Evolutionary conservation across 495 filamentous ascomycete genomes (phyloP), one percentile per base, ranked within the genome.

Genomic region (Trichoderma gamsii): DNA sequence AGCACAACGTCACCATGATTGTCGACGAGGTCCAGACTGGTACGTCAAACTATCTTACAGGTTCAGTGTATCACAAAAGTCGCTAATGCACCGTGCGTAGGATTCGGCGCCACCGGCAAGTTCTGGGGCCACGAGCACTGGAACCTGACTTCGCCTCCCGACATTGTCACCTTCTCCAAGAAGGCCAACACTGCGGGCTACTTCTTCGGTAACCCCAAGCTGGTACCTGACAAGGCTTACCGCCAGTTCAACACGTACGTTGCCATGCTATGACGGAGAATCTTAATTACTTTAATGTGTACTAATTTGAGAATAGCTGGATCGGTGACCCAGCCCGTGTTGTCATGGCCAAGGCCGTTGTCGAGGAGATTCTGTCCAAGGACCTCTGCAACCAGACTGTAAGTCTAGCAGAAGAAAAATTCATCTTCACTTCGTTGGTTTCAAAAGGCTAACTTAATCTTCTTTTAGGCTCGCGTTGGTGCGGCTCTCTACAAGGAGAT

Each of bases 121-220:
- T 98, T 98, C 88, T 99, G 95, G 95, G 95, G 95, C 3, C 95
- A 99, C 81, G 95, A 98, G 70, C 95, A 98, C 86, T 99, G 95
- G 95, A 82, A 90, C 77, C 83, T 98, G 65, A 72, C 81, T 41
- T 79, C 88, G 32, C 93, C 95, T 23, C 96, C 95, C 5, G 95
- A 99, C 81, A 97, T 99, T 88, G 95, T 99, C 41, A 98, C 95
- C 29, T 99, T 99, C 82, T 90, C 86, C 75, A 99, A 99, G 88
- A 99, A 99, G 84, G 96, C 95, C 25, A 96, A 99, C 82, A 94
- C 96, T 9, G 95, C 95, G 43, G 95, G 95, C 38, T 99, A 96
- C 85, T 99, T 96, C 83, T 99, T 86, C 74, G 92, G 92, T 32
- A 90, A 97, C 83, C 85, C 86, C n/a, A 85, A 89, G 59, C 84